Conservation (phyloP, 495 filamentous ascomycete genomes). For the Podospora pseudocomata region DNA sequence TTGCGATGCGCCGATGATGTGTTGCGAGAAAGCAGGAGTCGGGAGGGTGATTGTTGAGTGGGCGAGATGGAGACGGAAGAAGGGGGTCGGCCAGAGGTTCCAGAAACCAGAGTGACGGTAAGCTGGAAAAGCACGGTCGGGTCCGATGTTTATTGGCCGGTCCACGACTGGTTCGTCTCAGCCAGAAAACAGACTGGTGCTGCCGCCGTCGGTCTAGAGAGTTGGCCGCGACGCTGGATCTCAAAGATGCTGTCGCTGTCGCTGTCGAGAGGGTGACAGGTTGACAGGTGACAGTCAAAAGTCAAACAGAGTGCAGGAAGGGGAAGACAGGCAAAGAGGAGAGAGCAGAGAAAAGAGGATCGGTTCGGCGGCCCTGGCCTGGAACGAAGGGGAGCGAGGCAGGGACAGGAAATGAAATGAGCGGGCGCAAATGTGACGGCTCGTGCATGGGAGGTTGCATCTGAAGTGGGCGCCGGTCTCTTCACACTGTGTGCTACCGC, state of each 20-base stretch:
- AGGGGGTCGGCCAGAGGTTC: slow-evolving; percentile 25
- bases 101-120: slow-evolving; percentile 36
- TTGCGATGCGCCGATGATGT: slow-evolving; percentile 4
- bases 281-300: neutral
- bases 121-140: slow-evolving; percentile 24
- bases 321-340: neutral
- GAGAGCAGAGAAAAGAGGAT: neutral
- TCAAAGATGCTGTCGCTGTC: too few relatives aligned
- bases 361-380: neutral
- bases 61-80: slow-evolving; percentile 11
- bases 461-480: slow-evolving; percentile 22
- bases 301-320: slow-evolving; percentile 1
- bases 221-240: too few relatives aligned
- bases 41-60: slow-evolving; percentile 11
- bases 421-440: slow-evolving; percentile 25
- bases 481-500: slow-evolving; percentile 9
- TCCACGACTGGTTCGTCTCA: slow-evolving; percentile 30
- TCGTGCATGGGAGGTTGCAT: slow-evolving; percentile 27
- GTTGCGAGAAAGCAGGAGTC: slow-evolving; percentile 4
- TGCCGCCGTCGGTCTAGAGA: slow-evolving; percentile 11
- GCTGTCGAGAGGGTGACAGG: too few relatives aligned
- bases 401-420: slow-evolving; percentile 28
- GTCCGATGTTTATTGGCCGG: slow-evolving; percentile 29
- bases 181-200: slow-evolving; percentile 11
- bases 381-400: slow-evolving; percentile 9